Percentiles rank a stretch among this genome's conserved stretches.
These are phyloP conservation scores for Hyphopichia khmerensis DNA, from an alignment of 1,139 yeast genomes.

Conservation along the genomic window DNA sequence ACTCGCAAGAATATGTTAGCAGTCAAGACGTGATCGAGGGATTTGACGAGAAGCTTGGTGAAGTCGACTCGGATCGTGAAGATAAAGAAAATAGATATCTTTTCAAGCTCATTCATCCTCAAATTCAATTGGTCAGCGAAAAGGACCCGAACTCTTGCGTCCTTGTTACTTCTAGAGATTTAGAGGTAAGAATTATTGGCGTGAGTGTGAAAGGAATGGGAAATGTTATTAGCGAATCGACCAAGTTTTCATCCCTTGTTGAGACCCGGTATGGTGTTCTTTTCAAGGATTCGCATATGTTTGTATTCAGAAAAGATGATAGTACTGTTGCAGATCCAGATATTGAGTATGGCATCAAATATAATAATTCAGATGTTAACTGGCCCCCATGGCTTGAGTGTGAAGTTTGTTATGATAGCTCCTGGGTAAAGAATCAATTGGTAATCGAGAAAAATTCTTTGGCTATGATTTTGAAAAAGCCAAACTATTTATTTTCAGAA, in stretches of 20 bases:
- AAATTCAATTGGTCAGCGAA: constrained; percentile 39
- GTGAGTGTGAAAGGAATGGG: constrained; percentile 53
- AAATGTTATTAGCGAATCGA: constrained; percentile 34
- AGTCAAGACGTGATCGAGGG: constrained; percentile 35
- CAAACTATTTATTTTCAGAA: constrained; percentile 54
- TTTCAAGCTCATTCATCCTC: constrained; percentile 45
- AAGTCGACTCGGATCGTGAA: constrained; percentile 22
- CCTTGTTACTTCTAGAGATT: constrained; percentile 65
- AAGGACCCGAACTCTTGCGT: constrained; percentile 33
- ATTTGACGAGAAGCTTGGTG: constrained; percentile 32
- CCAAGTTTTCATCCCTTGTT: constrained; percentile 46
- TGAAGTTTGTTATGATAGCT: constrained; percentile 74
- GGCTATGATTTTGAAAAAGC: constrained; percentile 61
- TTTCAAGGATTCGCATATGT: constrained; percentile 68
- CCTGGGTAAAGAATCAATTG: constrained; percentile 52
- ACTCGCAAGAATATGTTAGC: constrained; percentile 10
- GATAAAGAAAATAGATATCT: constrained; percentile 41
- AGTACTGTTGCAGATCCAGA: constrained; percentile 19
- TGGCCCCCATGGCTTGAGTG: constrained; percentile 89
- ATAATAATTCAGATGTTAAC: constrained; percentile 16
- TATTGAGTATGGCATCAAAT: constrained; percentile 24
- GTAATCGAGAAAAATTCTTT: constrained; percentile 65
- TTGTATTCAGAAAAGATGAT: constrained; percentile 54
- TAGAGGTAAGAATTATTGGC: constrained; percentile 65
- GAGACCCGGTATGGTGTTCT: constrained; percentile 73